phyloP scores from a whole-genome alignment of 2,329 filamentous ascomycete genomes.

The Pseudogymnoascus sp. region DNA sequence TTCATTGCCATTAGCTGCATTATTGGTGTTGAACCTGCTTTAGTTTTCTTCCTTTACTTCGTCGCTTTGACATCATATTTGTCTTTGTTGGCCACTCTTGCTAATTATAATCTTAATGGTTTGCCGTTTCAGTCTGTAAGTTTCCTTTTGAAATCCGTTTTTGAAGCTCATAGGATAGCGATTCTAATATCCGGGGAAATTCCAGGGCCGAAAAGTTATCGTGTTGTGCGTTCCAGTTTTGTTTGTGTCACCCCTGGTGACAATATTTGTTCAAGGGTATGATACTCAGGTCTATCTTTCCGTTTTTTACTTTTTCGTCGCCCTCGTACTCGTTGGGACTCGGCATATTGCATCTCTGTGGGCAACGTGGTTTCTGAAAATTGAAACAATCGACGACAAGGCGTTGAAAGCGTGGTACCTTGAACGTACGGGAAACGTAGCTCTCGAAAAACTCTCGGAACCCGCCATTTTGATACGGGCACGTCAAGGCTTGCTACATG shows the following conservation, averaged over 20 bases:
- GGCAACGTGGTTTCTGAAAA: conserved; percentile 47
- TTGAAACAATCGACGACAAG: conserved; percentile 41
- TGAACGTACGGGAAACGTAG: not conserved
- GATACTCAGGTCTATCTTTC: conserved; percentile 49
- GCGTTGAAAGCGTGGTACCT: conserved; percentile 38
- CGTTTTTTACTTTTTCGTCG: conserved; percentile 44
- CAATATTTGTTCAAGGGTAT: conserved; percentile 40
- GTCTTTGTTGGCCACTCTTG: conserved; percentile 42
- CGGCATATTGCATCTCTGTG: conserved; percentile 46
- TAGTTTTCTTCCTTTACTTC: conserved; percentile 52
- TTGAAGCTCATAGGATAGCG: too few relatives aligned
- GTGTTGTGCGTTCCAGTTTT: conserved; percentile 47
- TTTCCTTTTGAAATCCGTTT: conserved; percentile 7
- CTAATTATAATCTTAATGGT: conserved; percentile 42
- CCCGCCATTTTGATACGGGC: too few relatives aligned
- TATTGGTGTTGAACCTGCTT: conserved; percentile 36
- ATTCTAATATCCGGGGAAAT: too few relatives aligned
- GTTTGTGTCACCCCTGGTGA: conserved; percentile 48
- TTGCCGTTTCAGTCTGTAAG: conserved; percentile 38
- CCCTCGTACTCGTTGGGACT: conserved; percentile 41
- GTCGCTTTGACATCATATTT: conserved; percentile 49
- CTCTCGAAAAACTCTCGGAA: too few relatives aligned
- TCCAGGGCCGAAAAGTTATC: conserved; percentile 42
- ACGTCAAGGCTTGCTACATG: conserved; percentile 15
- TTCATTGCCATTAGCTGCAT: conserved; percentile 40